Base-by-base conservation (phyloP, 108 stramenopile species). In the Fragilariopsis cylindrus region DNA sequence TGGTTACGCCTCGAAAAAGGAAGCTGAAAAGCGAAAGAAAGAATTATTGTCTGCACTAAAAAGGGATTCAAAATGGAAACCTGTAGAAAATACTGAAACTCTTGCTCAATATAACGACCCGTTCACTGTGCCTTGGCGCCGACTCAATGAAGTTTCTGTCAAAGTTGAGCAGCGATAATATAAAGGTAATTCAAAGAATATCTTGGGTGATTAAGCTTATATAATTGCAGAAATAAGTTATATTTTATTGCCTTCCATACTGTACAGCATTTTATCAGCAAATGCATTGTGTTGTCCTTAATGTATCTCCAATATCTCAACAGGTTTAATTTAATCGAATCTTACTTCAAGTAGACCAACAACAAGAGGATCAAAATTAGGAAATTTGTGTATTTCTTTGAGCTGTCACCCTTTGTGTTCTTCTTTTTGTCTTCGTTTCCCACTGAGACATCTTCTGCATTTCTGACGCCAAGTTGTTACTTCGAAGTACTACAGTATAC, bases 51-150 rank as follows among this genome's bases (percentile, higher is more conserved):
- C 65, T 9, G 69, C 79, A 39, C 50, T 71, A 11, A 65, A 79
- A 39, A 69, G 78, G 5, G 67, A 68, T 43, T 48, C 48, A 6
- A 18, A 64, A 55, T 76, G 76, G 76, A 77, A 57, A 45, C 13
- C 42, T 19, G 19, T 60, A 9, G 58, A 39, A 12, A 68, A 73
- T 4, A 53, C 75, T 9, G 78, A 83, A 7, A 78, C 80, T 5
- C 62, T 90, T 12, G 89, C 96, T 5, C 96, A 96, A 73, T 98
- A 98, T 83, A 98, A 98, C 69, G 96, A 97, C 69, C 98, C 98
- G 4, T 98, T 97, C 72, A 97, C 98, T 0, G 89, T 92, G 2
- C 96, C 96, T 7, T 97, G 98, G 98, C 84, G 88, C 41, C 81
- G 96, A 13, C 79, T 91, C 44, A 98, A 98, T 65, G 96, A 97